Evolutionary conservation across 1,284 basidiomycete genomes (phyloP).

Genomic region (Meripilus lineatus): DNA sequence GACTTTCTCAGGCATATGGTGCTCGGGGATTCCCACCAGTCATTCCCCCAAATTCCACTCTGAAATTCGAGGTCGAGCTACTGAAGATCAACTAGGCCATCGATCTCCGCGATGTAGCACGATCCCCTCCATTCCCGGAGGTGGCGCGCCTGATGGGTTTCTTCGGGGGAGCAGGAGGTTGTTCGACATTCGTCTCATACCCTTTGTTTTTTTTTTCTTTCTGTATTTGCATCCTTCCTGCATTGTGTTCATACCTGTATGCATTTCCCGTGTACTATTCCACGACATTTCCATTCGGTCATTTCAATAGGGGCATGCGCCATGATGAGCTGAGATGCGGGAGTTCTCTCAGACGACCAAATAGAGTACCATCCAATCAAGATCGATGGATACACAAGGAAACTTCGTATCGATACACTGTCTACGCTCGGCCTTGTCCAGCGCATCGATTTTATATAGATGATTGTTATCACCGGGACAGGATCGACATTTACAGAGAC

Average conservation of each 20-base stretch:
- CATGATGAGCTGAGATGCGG: too few species aligned
- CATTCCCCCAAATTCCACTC: slow-evolving; percentile 73
- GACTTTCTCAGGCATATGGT: slow-evolving; percentile 57
- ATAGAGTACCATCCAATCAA: too few species aligned
- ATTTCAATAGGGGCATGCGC: too few species aligned
- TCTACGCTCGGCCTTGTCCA: too few species aligned
- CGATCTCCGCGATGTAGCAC: neutral
- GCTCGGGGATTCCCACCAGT: slow-evolving; percentile 72
- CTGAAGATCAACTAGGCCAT: slow-evolving; percentile 46
- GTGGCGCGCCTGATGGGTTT: slow-evolving; percentile 4
- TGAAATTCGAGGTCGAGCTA: slow-evolving; percentile 81
- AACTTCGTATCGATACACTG: too few species aligned
- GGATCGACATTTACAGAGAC: too few species aligned
- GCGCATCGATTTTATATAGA: too few species aligned
- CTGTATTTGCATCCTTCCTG: slow-evolving; percentile 3
- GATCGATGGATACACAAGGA: too few species aligned
- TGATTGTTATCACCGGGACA: too few species aligned
- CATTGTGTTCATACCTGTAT: slow-evolving; percentile 4
- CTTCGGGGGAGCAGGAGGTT: slow-evolving; percentile 5
- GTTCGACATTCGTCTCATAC: slow-evolving; percentile 1
- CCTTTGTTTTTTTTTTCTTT: neutral
- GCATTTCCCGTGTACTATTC: neutral
- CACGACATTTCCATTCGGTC: too few species aligned
- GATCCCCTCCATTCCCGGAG: too few species aligned
- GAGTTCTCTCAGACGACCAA: too few species aligned